phyloP scores from a whole-genome alignment of 441 rosid species.

The Croton setiger region DNA sequence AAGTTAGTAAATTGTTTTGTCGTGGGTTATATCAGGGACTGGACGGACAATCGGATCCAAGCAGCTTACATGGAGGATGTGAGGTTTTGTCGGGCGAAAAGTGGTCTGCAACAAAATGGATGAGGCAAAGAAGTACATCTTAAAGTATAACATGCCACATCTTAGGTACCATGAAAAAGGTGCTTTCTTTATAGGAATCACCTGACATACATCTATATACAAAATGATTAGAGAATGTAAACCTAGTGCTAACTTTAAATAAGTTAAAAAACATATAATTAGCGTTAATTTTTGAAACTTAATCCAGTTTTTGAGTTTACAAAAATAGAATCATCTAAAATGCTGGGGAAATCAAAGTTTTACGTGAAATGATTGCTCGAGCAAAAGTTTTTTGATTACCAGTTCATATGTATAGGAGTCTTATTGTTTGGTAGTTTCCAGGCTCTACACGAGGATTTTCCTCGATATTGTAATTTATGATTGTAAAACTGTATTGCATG shows the following conservation, averaged over 20 bases:
- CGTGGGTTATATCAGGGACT: constrained; percentile 53
- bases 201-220: not conserved
- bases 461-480: no score
- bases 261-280: not conserved
- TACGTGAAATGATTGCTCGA: no score
- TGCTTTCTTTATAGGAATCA: constrained; percentile 3
- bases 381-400: no score
- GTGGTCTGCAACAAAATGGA: constrained; percentile 99
- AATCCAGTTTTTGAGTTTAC: not conserved
- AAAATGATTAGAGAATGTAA: constrained; percentile 11
- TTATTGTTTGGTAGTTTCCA: no score
- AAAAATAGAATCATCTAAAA: not conserved
- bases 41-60: constrained; percentile 89
- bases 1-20: not conserved
- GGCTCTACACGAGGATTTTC: no score
- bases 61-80: constrained; percentile 92
- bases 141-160: constrained; percentile 21
- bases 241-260: constrained; percentile 2
- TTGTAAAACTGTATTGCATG: no score
- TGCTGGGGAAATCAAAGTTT: not conserved
- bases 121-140: constrained; percentile 67
- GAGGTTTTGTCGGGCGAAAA: constrained; percentile 84
- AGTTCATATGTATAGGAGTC: no score
- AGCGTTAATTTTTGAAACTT: not conserved
- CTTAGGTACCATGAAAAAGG: not conserved